Evolutionary conservation across 2,329 filamentous ascomycete species (phyloP), one percentile per base, ranked within the genome.

Genomic region (Beauveria sp.): DNA sequence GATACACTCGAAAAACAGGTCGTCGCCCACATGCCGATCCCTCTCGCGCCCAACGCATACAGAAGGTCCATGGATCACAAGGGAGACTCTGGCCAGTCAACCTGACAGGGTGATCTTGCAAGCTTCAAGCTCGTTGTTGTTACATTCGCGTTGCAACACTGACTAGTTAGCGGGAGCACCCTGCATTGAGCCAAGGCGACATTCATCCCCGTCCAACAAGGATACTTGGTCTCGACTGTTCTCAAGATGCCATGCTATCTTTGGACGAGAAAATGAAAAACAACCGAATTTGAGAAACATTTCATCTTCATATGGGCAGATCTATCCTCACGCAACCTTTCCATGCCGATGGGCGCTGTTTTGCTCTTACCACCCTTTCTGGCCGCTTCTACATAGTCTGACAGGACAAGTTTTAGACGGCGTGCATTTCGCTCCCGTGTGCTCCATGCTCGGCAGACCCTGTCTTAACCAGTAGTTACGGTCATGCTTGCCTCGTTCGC

Each of bases 61-160:
- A 38, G 34, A 38, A 38, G 34, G 34, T 38, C 14, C 34, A 38
- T 38, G 34, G 14, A 6, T 38, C 34, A 38, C 34, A 38, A 38
- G 49, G 48, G 6, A 22, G 46, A 14, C 18, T 5, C 8, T 24
- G n/a, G 49, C 28, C 31, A 31, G 34, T 34, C 28, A 16, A 16
- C 20, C 51, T 42, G 18, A 46, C 31, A 42, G 8, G 14, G 42
- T 42, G 45, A 38, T 14, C 34, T 38, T 14, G 34, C 34, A 38
- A 34, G 34, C 12, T 38, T 38, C 34, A 38, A 38, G 34, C 34
- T 50, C 45, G 45, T 42, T 51, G 46, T 31, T 59, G 45, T 49
- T 49, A 42, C 56, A 59, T 59, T 22, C 46, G 34, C 22, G 56
- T 59, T 59, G 56, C 46, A 43, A 28, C 46, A 22, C 31, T 28